Evolutionary conservation across 2,329 filamentous ascomycete genomes (phyloP).

Genomic region (Kalmusia sp.): DNA sequence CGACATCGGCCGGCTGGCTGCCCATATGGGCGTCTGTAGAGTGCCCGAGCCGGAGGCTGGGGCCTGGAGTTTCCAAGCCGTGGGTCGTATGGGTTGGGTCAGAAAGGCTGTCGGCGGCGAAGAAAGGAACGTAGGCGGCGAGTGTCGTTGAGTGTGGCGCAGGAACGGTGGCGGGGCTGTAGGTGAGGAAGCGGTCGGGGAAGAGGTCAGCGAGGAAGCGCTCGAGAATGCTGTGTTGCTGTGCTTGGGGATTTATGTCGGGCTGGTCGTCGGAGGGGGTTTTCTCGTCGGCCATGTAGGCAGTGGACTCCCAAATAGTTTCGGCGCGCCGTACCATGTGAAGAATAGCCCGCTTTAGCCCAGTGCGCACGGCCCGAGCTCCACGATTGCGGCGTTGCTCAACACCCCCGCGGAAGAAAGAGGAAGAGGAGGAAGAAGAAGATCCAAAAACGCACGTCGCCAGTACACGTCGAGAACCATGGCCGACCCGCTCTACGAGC

Average conservation of each 20-base stretch:
- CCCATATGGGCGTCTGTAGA: slow-evolving; percentile 11
- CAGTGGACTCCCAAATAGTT: slow-evolving; percentile 11
- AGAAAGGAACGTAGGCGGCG: slow-evolving; percentile 26
- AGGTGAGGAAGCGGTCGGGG: slow-evolving; percentile 28
- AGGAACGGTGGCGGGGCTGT: slow-evolving; percentile 18
- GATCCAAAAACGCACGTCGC: neutral
- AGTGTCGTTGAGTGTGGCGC: slow-evolving; percentile 19
- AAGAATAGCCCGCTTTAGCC: slow-evolving; percentile 11
- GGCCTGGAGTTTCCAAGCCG: neutral
- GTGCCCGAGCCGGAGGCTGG: slow-evolving; percentile 1
- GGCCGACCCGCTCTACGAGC: slow-evolving; percentile 74
- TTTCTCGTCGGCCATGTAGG: slow-evolving; percentile 20
- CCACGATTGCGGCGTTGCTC: neutral
- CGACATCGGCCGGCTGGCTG: slow-evolving; percentile 25
- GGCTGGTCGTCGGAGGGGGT: slow-evolving; percentile 9
- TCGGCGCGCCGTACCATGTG: slow-evolving; percentile 8
- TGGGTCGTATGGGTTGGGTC: slow-evolving; percentile 5
- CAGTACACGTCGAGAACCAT: no score
- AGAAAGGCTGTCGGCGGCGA: slow-evolving; percentile 26
- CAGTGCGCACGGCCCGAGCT: neutral
- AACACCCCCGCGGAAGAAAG: neutral
- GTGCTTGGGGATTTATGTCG: neutral
- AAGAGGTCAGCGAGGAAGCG: slow-evolving; percentile 31
- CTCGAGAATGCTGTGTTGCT: slow-evolving; percentile 15
- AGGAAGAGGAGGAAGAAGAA: neutral